Conservation (phyloP, 2,329 filamentous ascomycete genomes). For the Dichotomopilus funicola region DNA sequence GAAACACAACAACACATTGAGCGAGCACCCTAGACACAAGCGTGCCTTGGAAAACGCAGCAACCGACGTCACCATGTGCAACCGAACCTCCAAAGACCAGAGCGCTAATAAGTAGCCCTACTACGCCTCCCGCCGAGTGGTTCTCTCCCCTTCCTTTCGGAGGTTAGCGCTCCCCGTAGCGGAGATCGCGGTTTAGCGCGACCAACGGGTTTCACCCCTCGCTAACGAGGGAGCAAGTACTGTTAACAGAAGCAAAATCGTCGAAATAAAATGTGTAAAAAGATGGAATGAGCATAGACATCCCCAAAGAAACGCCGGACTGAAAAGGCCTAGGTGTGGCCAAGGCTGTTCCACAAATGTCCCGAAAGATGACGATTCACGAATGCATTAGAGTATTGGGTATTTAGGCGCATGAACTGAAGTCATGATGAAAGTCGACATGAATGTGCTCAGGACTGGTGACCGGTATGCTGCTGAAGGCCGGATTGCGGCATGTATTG, state of each 20-base stretch:
- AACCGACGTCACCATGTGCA: slow-evolving; percentile 16
- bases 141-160: too few relatives aligned
- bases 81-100: background rate
- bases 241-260: slow-evolving; percentile 11
- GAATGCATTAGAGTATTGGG: slow-evolving; percentile 51
- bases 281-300: slow-evolving; percentile 21
- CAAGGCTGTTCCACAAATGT: slow-evolving; percentile 29
- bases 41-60: slow-evolving; percentile 5
- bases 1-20: slow-evolving; percentile 9
- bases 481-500: slow-evolving; percentile 77
- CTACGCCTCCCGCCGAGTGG: background rate
- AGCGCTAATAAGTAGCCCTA: background rate
- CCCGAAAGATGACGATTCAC: slow-evolving; percentile 34
- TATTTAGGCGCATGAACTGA: slow-evolving; percentile 42
- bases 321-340: slow-evolving; percentile 37
- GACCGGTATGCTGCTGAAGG: slow-evolving; percentile 76
- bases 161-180: too few relatives aligned
- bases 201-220: background rate
- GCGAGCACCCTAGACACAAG: slow-evolving; percentile 1
- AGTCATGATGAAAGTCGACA: slow-evolving; percentile 25
- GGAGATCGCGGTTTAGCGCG: too few relatives aligned
- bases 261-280: slow-evolving; percentile 15
- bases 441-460: slow-evolving; percentile 56
- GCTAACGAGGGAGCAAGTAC: slow-evolving; percentile 1
- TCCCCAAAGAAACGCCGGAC: slow-evolving; percentile 36